Evolutionary conservation across 352 stramenopile genomes (phyloP), one percentile per base, ranked within the genome.

Genomic region (Halophytophthora polymorphica): DNA sequence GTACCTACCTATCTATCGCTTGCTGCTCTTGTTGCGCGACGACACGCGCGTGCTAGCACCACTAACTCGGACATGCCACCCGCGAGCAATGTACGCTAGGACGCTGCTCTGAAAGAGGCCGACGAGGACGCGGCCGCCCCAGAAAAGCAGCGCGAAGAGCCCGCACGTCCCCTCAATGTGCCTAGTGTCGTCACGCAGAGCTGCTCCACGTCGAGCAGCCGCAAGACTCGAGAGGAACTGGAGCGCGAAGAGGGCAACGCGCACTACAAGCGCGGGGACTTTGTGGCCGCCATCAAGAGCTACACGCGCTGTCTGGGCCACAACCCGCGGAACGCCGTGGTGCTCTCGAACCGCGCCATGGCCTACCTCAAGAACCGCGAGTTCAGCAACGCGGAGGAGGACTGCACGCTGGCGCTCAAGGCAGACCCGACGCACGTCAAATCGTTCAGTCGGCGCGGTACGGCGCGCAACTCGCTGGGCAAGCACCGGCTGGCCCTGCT

Each of bases 221-320:
- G 21, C 52, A 53, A 69, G 46, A 63, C 25, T 53, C 73, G 81
- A 22, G 79, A 88, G 19, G 66, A 87, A 15, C 51, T 92, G 12
- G 91, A 98, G 50, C 75, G 77, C 13, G 74, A 95, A 54, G 95
- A 97, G 48, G 94, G 94, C 11, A 98, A 98, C 56, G 86, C 84
- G 25, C 87, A 90, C 58, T 98, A 97, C 67, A 86, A 86, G 22
- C 70, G 66, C 3, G 73, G 77, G 1, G 87, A 98, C 50, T 93
- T 81, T 41, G 73, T 95, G 22, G 88, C 85, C 34, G 88, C 93
- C 14, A 81, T 96, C 43, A 78, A 87, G 46, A 91, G 74, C 61
- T 98, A 98, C 62, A 96, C 90, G 17, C 69, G 79, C 1, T 89
- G 76, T 12, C 61, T 97, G n/a, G 74, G 82, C 0, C 83, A 86